These are phyloP conservation scores for Candida sanyiensis DNA, from an alignment of 805 yeast genomes.

Conservation along the genomic window DNA sequence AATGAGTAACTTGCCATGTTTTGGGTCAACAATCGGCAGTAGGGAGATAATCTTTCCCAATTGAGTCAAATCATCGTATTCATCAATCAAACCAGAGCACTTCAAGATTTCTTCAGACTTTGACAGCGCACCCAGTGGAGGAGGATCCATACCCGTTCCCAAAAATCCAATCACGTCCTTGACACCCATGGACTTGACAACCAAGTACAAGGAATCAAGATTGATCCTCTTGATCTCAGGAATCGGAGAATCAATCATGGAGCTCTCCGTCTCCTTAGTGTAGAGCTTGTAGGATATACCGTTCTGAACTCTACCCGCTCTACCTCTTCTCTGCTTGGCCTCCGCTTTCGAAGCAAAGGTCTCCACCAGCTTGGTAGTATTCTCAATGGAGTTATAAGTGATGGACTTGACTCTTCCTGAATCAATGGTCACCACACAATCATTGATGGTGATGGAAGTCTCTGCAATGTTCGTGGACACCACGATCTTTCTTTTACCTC, in stretches of 20 bases:
- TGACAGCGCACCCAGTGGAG: conserved; percentile 37
- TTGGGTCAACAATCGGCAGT: conserved; percentile 78
- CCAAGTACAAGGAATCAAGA: conserved; percentile 73
- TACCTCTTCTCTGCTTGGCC: conserved; percentile 85
- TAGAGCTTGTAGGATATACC: conserved; percentile 82
- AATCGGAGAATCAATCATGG: conserved; percentile 66
- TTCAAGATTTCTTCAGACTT: conserved; percentile 43
- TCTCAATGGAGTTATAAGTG: conserved; percentile 59
- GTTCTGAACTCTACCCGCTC: conserved; percentile 91
- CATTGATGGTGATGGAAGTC: conserved; percentile 94
- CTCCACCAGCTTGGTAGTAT: conserved; percentile 68
- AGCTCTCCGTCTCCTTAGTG: conserved; percentile 53
- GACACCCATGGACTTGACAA: conserved; percentile 87
- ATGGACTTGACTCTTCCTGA: conserved; percentile 80
- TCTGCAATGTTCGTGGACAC: conserved; percentile 94
- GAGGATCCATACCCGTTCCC: conserved; percentile 76
- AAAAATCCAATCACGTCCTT: conserved; percentile 64
- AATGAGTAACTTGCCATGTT: conserved; percentile 75
- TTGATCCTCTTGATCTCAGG: conserved; percentile 88
- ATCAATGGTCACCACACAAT: conserved; percentile 88
- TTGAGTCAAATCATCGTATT: conserved; percentile 51
- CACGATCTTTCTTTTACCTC: conserved; percentile 67
- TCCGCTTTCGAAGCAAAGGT: conserved; percentile 90
- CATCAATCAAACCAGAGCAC: conserved; percentile 67
- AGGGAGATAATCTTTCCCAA: conserved; percentile 75